phyloP scores from a whole-genome alignment of 495 filamentous ascomycete species.

The Penicillium daleae region DNA sequence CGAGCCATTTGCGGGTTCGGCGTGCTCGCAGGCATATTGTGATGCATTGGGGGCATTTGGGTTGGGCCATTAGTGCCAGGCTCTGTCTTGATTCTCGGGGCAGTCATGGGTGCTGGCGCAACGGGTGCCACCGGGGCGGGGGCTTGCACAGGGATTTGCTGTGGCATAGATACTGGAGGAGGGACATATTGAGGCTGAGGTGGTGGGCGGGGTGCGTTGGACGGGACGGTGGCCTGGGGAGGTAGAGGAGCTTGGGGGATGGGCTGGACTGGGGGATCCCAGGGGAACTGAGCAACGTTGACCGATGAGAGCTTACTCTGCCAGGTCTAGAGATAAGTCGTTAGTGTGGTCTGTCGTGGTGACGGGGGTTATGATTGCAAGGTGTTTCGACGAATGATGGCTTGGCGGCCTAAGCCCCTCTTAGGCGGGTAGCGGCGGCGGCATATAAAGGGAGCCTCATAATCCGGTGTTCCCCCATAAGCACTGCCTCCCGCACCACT shows the following conservation, averaged over 20 bases:
- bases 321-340: slow-evolving; percentile 70
- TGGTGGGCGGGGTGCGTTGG: slow-evolving; percentile 56
- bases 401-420: slow-evolving; percentile 37
- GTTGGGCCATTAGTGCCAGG: slow-evolving; percentile 59
- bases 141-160: slow-evolving; percentile 29
- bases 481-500: slow-evolving; percentile 47
- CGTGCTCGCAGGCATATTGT: slow-evolving; percentile 40
- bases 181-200: slow-evolving; percentile 41
- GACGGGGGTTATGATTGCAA: slow-evolving; percentile 3
- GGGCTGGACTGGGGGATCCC: slow-evolving; percentile 74
- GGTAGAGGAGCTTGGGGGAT: slow-evolving; percentile 47
- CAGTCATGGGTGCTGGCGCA: slow-evolving; percentile 33
- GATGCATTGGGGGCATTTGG: slow-evolving; percentile 43
- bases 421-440: slow-evolving; percentile 42
- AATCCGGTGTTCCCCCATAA: slow-evolving; percentile 45
- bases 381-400: slow-evolving; percentile 21
- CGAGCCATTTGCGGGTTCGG: slow-evolving; percentile 57
- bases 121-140: slow-evolving; percentile 13
- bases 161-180: slow-evolving; percentile 37
- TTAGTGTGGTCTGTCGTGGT: slow-evolving; percentile 21
- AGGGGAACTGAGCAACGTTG: slow-evolving; percentile 86
- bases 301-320: slow-evolving; percentile 84
- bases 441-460: slow-evolving; percentile 50
- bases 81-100: slow-evolving; percentile 72
- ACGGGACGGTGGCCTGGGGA: slow-evolving; percentile 59